Percentiles rank a stretch among this genome's conserved stretches.
These are phyloP conservation scores for Orbilia quercus DNA, from an alignment of 2,329 filamentous ascomycete species.

Conservation along the genomic window DNA sequence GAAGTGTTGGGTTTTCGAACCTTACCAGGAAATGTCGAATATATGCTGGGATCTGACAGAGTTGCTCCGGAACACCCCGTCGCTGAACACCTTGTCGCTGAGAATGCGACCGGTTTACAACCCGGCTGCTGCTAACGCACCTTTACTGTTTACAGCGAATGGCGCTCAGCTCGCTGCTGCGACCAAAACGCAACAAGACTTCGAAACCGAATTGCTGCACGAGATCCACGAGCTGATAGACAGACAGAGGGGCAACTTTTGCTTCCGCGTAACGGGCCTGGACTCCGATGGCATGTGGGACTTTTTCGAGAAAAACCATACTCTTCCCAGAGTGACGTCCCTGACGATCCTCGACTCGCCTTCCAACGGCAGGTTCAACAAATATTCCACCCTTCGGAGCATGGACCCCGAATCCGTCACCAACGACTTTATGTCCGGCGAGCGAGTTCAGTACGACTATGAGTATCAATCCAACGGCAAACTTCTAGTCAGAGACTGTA, in stretches of 20 bases:
- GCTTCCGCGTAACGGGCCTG: conserved; percentile 52
- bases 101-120: conserved; percentile 52
- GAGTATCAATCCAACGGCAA: conserved; percentile 48
- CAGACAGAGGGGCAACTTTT: conserved; percentile 38
- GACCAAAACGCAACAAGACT: conserved; percentile 53
- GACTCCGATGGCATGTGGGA: conserved; percentile 55
- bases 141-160: conserved; percentile 48
- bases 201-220: conserved; percentile 48
- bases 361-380: conserved; percentile 54
- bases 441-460: conserved; percentile 51
- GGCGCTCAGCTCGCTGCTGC: conserved; percentile 43
- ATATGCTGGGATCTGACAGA: conserved; percentile 55
- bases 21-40: conserved; percentile 51
- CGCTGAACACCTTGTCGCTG: conserved; percentile 42
- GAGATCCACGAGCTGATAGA: conserved; percentile 55
- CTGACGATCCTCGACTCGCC: conserved; percentile 48
- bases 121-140: conserved; percentile 43
- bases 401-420: conserved; percentile 54
- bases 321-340: conserved; percentile 46
- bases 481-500: conserved; percentile 53
- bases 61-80: conserved; percentile 34
- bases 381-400: conserved; percentile 47
- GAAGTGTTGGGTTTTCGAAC: conserved; percentile 55
- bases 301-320: conserved; percentile 53
- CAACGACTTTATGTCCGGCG: conserved; percentile 53